phyloP scores from a whole-genome alignment of 176 grass and related monocot genomes.

The Elaeis guineensis region DNA sequence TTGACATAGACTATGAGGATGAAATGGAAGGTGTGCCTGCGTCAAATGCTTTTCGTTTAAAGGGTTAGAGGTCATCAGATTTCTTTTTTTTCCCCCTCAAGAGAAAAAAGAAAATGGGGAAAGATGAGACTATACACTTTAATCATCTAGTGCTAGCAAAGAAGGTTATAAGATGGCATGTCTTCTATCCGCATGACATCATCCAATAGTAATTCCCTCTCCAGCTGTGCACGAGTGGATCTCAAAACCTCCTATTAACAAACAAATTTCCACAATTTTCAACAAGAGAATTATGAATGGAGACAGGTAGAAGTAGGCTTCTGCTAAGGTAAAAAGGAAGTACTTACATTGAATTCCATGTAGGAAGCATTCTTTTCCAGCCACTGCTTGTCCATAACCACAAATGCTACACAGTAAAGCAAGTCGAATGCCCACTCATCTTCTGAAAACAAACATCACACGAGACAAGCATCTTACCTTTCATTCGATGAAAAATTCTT shows the following conservation, averaged over 20 bases:
- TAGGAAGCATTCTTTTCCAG: constrained; percentile 96
- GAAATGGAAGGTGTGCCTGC: constrained; percentile 34
- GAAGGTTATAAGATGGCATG: constrained; percentile 88
- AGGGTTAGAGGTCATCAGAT: too few relatives aligned
- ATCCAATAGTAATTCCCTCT: constrained; percentile 76
- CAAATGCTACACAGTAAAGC: constrained; percentile 85
- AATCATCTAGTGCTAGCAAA: constrained; percentile 32
- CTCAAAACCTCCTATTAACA: constrained; percentile 61
- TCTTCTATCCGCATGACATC: constrained; percentile 96
- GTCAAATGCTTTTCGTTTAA: neutral
- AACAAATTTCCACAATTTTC: neutral
- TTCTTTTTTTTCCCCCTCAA: too few relatives aligned
- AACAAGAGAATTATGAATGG: neutral
- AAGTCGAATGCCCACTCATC: constrained; percentile 99
- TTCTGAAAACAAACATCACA: constrained; percentile 28
- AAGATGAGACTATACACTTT: too few relatives aligned
- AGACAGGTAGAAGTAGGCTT: neutral
- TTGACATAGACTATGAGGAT: constrained; percentile 35
- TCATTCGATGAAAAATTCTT: too few relatives aligned
- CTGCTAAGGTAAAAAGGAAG: neutral
- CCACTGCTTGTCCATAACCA: constrained; percentile 96
- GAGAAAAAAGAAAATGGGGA: too few relatives aligned
- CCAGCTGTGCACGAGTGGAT: constrained; percentile 63
- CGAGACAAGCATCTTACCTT: too few relatives aligned
- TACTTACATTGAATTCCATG: constrained; percentile 93